These are phyloP conservation scores for Phytophthora vignae DNA, from an alignment of 352 stramenopile species.

Conservation along the genomic window DNA sequence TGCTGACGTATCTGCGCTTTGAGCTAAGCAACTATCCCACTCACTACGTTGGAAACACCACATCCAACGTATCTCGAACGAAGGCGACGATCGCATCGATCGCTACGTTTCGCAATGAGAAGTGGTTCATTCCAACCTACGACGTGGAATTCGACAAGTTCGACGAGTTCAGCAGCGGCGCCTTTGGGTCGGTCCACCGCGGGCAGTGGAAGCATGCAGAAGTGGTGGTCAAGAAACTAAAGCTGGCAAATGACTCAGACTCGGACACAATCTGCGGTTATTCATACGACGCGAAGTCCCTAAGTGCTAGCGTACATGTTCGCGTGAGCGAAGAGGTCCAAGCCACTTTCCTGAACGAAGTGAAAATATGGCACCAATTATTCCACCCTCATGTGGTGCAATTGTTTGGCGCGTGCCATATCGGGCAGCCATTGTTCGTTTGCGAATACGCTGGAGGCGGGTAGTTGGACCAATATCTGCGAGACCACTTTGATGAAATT, in stretches of 20 bases:
- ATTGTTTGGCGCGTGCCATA: not conserved
- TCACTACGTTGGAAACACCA: not conserved
- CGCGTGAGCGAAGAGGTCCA: not conserved
- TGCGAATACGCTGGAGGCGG: not conserved
- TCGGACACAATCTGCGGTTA: not conserved
- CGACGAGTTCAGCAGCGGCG: slow-evolving; percentile 21
- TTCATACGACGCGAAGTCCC: not conserved
- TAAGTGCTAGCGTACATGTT: not conserved
- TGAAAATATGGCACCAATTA: slow-evolving; percentile 14
- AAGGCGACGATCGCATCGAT: not conserved
- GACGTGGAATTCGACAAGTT: slow-evolving; percentile 32
- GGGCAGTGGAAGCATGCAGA: slow-evolving; percentile 20
- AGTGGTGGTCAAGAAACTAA: slow-evolving; percentile 33
- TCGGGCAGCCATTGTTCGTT: slow-evolving; percentile 7
- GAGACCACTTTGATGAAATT: not conserved
- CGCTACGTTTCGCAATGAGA: not conserved
- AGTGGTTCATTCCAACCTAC: slow-evolving; percentile 36
- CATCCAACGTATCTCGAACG: not conserved
- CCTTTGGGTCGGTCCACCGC: slow-evolving; percentile 25
- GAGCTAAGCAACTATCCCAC: slow-evolving; percentile 13
- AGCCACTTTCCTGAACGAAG: slow-evolving; percentile 1
- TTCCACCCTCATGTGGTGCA: slow-evolving; percentile 1
- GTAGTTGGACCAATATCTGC: not conserved
- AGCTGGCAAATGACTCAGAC: not conserved
- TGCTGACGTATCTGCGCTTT: slow-evolving; percentile 12